A percentile compares a stretch with the other conserved stretches of the same genome.
phyloP scores from a whole-genome alignment of 139 green algal species.

The Parachlorella kessleri region DNA sequence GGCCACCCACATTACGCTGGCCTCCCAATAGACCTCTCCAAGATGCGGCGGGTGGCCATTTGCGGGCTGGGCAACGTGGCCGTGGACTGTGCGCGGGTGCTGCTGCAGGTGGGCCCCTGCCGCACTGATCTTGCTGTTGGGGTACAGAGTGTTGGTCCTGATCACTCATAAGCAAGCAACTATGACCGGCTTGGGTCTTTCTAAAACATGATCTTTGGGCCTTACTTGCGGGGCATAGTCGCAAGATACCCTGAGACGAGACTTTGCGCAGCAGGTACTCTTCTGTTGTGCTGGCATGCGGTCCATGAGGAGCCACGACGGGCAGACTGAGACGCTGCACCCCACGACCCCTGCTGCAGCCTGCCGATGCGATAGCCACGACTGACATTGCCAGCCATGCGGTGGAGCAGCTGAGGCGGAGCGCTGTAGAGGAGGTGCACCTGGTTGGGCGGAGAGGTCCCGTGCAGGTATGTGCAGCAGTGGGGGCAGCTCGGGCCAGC shows the following conservation, averaged over 20 bases:
- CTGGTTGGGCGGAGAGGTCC: slow-evolving; percentile 85
- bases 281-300: too few relatives aligned
- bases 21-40: slow-evolving; percentile 69
- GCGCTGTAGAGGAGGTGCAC: slow-evolving; percentile 69
- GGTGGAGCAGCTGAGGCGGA: slow-evolving; percentile 61
- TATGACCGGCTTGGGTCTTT: too few relatives aligned
- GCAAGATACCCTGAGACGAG: too few relatives aligned
- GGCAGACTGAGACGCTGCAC: too few relatives aligned
- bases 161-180: too few relatives aligned
- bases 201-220: too few relatives aligned
- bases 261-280: too few relatives aligned
- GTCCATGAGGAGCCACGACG: too few relatives aligned
- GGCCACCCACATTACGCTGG: slow-evolving; percentile 81
- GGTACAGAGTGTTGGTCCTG: too few relatives aligned
- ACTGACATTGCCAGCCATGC: slow-evolving; percentile 90
- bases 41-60: slow-evolving; percentile 56
- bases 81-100: slow-evolving; percentile 91
- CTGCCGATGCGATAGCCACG: slow-evolving; percentile 47
- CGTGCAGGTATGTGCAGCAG: slow-evolving; percentile 68
- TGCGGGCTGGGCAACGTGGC: slow-evolving; percentile 88
- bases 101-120: slow-evolving; percentile 70
- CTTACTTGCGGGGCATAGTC: too few relatives aligned
- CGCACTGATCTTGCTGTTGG: too few relatives aligned
- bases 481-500: too few relatives aligned
- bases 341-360: slow-evolving; percentile 10